Percentiles rank a stretch among this genome's conserved stretches.
Conservation (phyloP, 148 eudicot species). For the Camellia lanceoleosa region DNA sequence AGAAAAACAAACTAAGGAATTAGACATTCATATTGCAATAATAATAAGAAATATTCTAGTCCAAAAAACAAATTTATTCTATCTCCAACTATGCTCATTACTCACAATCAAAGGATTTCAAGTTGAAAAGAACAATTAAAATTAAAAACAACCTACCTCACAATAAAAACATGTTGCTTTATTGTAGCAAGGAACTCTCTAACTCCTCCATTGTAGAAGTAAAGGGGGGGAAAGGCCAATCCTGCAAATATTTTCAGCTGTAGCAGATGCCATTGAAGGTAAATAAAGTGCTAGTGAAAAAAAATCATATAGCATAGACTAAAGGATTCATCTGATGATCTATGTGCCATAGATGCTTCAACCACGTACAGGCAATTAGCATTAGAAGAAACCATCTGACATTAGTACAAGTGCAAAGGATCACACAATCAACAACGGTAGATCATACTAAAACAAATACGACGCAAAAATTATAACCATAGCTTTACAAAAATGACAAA, state of each 20-base stretch:
- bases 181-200: constrained; percentile 80
- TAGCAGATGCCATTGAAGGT: background rate
- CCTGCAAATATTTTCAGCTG: constrained; percentile 42
- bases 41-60: too few species aligned
- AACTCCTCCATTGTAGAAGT: constrained; percentile 94
- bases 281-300: background rate
- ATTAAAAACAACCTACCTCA: constrained; percentile 45
- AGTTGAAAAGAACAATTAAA: background rate
- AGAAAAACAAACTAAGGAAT: too few species aligned
- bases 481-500: background rate
- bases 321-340: background rate
- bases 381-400: background rate
- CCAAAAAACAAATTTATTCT: too few species aligned
- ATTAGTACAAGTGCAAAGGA: background rate
- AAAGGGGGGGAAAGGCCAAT: constrained; percentile 91
- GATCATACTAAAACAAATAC: background rate
- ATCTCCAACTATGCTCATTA: background rate
- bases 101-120: background rate
- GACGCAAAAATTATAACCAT: background rate
- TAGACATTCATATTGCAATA: too few species aligned
- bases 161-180: constrained; percentile 78
- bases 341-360: background rate
- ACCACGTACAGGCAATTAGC: background rate
- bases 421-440: background rate
- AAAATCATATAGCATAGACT: background rate